Base-by-base conservation (phyloP, 306 rosid genomes). In the Cyamopsis tetragonoloba region DNA sequence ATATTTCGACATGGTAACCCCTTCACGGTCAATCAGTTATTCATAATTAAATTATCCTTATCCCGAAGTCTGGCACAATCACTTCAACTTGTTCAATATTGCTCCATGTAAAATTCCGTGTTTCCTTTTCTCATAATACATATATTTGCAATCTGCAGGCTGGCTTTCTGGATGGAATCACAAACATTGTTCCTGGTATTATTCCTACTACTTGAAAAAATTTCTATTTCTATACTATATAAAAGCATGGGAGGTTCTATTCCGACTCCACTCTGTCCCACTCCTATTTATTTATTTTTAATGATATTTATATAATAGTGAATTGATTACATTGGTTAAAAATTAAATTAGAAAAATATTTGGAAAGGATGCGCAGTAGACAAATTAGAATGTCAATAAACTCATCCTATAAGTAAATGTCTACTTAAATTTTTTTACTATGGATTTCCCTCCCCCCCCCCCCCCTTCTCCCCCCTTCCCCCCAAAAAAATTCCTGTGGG, bases 151-250 rank as follows among this genome's bases (percentile, higher is more conserved):
- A 22, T 69, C 10, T 58, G 27, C 89, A 92, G 98, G 98, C 98
- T 62, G 98, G 98, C 74, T 92, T 92, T 85, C 84, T 87, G 86
- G 96, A 89, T 4, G 88, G 91, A 86, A 60, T 92, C 77, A 86
- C 98, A 41, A 84, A 84, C 79, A 81, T 89, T 38, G 96, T 92
- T 83, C 98, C 96, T 78, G 98, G 98, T 92, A 86, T 38, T 56
- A 7, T 51, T n/a, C n/a, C n/a, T 89, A 78, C 46, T 61, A 18
- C 51, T 68, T 73, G n/a, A n/a, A 51, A 58, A 35, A 76, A 44
- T 19, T 49, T 11, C 11, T 49, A 37, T 58, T n/a, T n/a, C n/a
- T n/a, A n/a, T n/a, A n/a, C n/a, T n/a, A n/a, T n/a, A n/a, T n/a
- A n/a, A n/a, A n/a, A n/a, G n/a, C n/a, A n/a, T n/a, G n/a, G n/a